Evolutionary conservation across 75 land plant genomes (phyloP).

Genomic region (Sequoia sempervirens): DNA sequence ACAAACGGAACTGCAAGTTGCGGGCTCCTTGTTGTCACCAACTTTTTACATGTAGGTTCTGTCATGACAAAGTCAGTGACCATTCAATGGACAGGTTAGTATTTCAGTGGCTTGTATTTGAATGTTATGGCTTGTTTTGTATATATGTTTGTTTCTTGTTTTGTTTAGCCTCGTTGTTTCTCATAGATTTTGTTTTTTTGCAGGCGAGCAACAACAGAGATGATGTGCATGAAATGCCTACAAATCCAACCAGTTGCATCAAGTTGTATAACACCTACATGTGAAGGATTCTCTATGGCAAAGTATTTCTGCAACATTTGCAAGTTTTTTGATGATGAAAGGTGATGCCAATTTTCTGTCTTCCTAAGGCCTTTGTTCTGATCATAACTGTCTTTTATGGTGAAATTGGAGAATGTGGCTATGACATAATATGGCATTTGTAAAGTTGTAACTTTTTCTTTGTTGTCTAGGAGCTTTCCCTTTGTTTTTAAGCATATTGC

Average conservation of each 20-base stretch:
- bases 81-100: slow-evolving; percentile 85
- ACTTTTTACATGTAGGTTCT: slow-evolving; percentile 74
- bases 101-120: neutral
- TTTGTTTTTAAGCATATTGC: neutral
- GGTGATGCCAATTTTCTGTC: slow-evolving; percentile 27
- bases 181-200: slow-evolving; percentile 11
- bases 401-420: neutral
- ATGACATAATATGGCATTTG: neutral
- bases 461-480: neutral
- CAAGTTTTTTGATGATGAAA: slow-evolving; percentile 91
- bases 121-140: neutral
- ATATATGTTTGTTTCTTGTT: neutral
- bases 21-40: slow-evolving; percentile 75
- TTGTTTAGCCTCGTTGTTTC: neutral
- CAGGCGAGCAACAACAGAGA: slow-evolving; percentile 82
- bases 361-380: neutral
- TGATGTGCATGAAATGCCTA: slow-evolving; percentile 91
- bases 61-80: slow-evolving; percentile 90
- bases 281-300: slow-evolving; percentile 64
- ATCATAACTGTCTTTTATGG: neutral
- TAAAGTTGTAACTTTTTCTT: neutral
- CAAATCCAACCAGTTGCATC: slow-evolving; percentile 71
- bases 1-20: slow-evolving; percentile 86
- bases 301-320: slow-evolving; percentile 79
- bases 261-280: slow-evolving; percentile 59